phyloP scores from a whole-genome alignment of 2,329 filamentous ascomycete species.

The Diaporthe eres region DNA sequence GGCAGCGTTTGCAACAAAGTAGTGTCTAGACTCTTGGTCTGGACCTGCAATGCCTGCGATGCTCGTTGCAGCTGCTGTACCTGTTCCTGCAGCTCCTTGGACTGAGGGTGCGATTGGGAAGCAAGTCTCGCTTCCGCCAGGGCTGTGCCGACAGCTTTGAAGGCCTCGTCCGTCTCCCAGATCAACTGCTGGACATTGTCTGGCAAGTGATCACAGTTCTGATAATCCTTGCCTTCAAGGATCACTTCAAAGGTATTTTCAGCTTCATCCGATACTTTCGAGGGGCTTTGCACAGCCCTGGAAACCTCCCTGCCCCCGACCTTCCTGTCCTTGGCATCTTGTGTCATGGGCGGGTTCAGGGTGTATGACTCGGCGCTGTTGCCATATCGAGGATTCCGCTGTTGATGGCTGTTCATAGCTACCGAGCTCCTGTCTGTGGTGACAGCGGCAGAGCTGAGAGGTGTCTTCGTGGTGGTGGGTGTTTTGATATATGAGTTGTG shows the following conservation, averaged over 20 bases:
- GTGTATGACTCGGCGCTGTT: slow-evolving; percentile 33
- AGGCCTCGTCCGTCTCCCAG: slow-evolving; percentile 64
- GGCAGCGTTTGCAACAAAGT: slow-evolving; percentile 29
- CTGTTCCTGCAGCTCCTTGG: slow-evolving; percentile 24
- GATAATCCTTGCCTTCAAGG: slow-evolving; percentile 14
- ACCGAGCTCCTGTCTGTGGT: neutral
- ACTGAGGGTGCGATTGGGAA: slow-evolving; percentile 43
- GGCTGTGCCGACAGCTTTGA: slow-evolving; percentile 59
- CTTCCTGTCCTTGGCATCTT: slow-evolving; percentile 17
- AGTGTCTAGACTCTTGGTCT: slow-evolving; percentile 19
- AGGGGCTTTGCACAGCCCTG: slow-evolving; percentile 26
- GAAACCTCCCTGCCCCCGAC: neutral
- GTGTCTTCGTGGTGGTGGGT: slow-evolving; percentile 28
- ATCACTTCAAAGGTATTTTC: slow-evolving; percentile 32
- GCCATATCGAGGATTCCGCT: slow-evolving; percentile 21
- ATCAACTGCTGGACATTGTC: slow-evolving; percentile 62
- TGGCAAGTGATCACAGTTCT: slow-evolving; percentile 46
- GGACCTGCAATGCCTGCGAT: slow-evolving; percentile 30
- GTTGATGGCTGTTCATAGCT: slow-evolving; percentile 19
- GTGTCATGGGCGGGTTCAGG: slow-evolving; percentile 24
- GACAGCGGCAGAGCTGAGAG: slow-evolving; percentile 14
- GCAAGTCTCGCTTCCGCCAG: slow-evolving; percentile 55
- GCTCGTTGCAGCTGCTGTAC: slow-evolving; percentile 35
- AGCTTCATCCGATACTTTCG: slow-evolving; percentile 11
- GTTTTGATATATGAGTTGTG: slow-evolving; percentile 18